phyloP scores from a whole-genome alignment of 2,329 filamentous ascomycete genomes.

The Trichoderma sp. region DNA sequence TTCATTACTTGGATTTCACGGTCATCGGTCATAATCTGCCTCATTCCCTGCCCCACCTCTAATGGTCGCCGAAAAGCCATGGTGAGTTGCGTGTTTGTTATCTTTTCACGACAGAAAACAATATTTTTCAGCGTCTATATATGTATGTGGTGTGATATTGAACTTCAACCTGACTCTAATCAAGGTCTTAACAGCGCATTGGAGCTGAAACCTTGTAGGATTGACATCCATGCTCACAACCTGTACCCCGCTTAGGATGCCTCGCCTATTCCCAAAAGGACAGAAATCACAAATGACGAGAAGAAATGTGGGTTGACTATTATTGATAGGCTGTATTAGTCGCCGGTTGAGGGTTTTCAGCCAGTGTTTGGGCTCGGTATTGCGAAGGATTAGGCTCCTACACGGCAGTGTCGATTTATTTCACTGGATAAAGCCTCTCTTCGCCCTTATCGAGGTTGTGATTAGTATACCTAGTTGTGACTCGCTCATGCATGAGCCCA shows the following conservation, averaged over 20 bases:
- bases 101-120: not conserved
- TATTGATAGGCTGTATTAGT: constrained; percentile 11
- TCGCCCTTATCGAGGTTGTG: not conserved
- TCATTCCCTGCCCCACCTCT: constrained; percentile 17
- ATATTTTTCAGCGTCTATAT: not conserved
- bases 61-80: constrained; percentile 6
- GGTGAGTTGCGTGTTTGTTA: not conserved
- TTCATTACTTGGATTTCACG: constrained; percentile 18
- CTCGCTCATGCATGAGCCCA: constrained; percentile 1
- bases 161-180: not conserved
- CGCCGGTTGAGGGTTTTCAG: not conserved
- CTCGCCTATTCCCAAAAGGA: constrained; percentile 2
- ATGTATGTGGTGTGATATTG: not conserved
- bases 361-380: not conserved
- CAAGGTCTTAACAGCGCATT: not conserved
- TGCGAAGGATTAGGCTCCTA: constrained; percentile 1
- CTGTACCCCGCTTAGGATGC: constrained; percentile 8
- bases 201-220: not conserved
- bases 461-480: not conserved
- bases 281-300: constrained; percentile 3
- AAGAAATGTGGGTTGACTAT: constrained; percentile 12
- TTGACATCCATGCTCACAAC: not conserved
- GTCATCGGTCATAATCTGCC: constrained; percentile 2
- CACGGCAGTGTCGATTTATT: not conserved
- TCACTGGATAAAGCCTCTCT: not conserved